Base-by-base conservation (phyloP, 495 filamentous ascomycete genomes). In the Bacidia gigantensis region DNA sequence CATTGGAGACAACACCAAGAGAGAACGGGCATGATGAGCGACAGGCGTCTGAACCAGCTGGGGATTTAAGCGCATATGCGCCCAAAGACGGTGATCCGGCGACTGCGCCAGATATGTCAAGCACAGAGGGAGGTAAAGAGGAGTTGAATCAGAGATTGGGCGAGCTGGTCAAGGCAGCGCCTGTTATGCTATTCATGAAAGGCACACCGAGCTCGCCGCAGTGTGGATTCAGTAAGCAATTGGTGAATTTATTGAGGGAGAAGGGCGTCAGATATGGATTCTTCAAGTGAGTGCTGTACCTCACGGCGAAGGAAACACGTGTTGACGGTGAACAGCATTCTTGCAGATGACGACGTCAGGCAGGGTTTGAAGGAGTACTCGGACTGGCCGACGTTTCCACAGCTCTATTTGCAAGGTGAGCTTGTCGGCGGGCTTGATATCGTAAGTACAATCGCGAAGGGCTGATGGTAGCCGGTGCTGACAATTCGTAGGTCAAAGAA, bases 321-420 rank as follows among this genome's bases (percentile, higher is more conserved):
- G 45, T 38, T 49, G 23, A 48, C 0, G 29, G n/a, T 0, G 26
- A 12, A 38, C 38, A 59, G 57, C 25, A 58, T 58, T 14, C 56
- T 99, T 50, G 92, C 92, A 56, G 92, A 99, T 66, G 92, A 99
- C 60, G 92, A 96, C 58, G 93, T 99, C 17, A 75, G 92, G 35
- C 89, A 97, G 69, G 92, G 92, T 3, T 67, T 99, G 60, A 99
- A 97, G 75, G 81, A 35, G 9, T 50, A 52, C 43, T 55, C 50
- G 11, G 90, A 95, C 44, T 97, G 92, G 92, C 93, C 92, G 2
- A 99, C 92, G 0, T 99, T 86, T 67, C 88, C 89, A 12, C 89
- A 96, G 67, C 67, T 96, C 49, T 96, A 86, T 77, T 73, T 89
- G 9, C 69, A 73, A 51, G 88, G 89, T 1, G 81, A 90, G 60